Conservation (phyloP, 768 basidiomycete species). For the Russula olivacea region DNA sequence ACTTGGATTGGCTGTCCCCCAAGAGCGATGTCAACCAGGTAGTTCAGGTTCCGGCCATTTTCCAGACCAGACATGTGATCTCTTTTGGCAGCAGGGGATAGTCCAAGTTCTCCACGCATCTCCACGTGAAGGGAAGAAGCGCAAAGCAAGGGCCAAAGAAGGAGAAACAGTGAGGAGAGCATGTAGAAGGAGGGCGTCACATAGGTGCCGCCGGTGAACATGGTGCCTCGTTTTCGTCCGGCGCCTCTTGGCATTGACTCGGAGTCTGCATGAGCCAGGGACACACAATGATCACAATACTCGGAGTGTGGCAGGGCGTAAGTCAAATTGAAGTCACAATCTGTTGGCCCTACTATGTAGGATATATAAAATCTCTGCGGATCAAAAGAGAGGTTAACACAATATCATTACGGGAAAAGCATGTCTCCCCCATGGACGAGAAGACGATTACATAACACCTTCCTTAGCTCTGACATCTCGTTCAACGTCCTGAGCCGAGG, state of each 20-base stretch:
- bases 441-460: too few relatives aligned
- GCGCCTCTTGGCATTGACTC: background rate
- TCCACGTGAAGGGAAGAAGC: background rate
- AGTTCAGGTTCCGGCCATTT: background rate
- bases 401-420: too few relatives aligned
- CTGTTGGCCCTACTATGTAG: background rate
- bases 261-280: background rate
- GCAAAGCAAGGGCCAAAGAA: background rate
- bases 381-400: background rate
- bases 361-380: too few relatives aligned
- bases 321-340: background rate
- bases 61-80: background rate
- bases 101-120: background rate
- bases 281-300: background rate
- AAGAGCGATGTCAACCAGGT: background rate
- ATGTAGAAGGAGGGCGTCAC: background rate
- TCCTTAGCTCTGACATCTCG: too few relatives aligned
- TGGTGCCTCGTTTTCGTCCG: background rate
- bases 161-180: background rate
- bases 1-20: background rate
- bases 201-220: background rate
- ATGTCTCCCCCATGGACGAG: too few relatives aligned
- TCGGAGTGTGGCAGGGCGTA: background rate
- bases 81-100: background rate
- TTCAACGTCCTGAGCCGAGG: too few relatives aligned